Evolutionary conservation across 2,329 filamentous ascomycete species (phyloP).

Genomic region (Aschersonia sp.): DNA sequence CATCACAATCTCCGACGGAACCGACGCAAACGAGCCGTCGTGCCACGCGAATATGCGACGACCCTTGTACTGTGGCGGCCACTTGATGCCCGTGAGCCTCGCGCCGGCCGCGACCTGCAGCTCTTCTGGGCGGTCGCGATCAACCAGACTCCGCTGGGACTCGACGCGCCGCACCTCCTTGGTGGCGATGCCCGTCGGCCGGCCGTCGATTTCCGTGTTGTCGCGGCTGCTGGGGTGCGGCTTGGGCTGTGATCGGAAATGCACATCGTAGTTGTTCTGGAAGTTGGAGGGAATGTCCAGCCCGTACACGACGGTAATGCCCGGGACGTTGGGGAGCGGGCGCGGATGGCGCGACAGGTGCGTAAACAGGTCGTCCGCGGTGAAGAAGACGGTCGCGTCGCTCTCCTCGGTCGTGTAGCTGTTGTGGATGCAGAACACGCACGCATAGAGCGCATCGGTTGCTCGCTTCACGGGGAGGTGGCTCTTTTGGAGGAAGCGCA

Average conservation of each 20-base stretch:
- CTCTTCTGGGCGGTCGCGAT: conserved; percentile 22
- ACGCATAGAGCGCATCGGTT: conserved; percentile 40
- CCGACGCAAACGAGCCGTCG: conserved; percentile 33
- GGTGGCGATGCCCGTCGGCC: conserved; percentile 30
- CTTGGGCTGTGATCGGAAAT: conserved; percentile 26
- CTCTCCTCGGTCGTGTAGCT: conserved; percentile 35
- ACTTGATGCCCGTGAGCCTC: conserved; percentile 33
- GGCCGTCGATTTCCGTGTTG: conserved; percentile 20
- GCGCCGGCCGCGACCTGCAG: conserved; percentile 33
- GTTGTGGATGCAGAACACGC: conserved; percentile 35
- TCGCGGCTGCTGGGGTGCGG: conserved; percentile 26
- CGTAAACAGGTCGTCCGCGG: conserved; percentile 33
- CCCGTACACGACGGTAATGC: conserved; percentile 32
- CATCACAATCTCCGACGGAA: conserved; percentile 32
- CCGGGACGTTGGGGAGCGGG: conserved; percentile 33
- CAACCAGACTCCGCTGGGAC: conserved; percentile 27
- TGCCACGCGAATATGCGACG: conserved; percentile 44
- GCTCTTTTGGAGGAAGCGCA: conserved; percentile 41
- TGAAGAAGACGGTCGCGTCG: conserved; percentile 43
- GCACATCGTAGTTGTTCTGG: conserved; percentile 37
- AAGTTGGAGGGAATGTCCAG: conserved; percentile 22
- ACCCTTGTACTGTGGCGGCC: conserved; percentile 34
- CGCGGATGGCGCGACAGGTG: conserved; percentile 39
- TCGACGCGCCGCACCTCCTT: conserved; percentile 32
- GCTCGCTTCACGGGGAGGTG: conserved; percentile 33